Evolutionary conservation across 2,329 filamentous ascomycete species (phyloP), one percentile per base, ranked within the genome.

Genomic region (Leptographium lundbergii): DNA sequence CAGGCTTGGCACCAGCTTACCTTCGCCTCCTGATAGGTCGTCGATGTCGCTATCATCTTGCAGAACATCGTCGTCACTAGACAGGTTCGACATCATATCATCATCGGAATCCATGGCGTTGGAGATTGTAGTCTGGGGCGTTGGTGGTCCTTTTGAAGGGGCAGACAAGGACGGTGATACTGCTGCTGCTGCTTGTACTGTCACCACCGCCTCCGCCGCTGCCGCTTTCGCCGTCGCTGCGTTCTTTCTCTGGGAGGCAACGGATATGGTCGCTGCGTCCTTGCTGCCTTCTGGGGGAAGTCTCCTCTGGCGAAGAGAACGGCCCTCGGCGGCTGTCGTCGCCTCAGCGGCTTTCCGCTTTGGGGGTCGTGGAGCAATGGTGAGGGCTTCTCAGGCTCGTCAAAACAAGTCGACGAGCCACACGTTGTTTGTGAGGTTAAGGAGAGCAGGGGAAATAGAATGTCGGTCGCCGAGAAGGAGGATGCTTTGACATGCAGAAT

Each of bases 51-150:
- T 91, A 61, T 88, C 85, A 67, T 91, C 88, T 63, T 87, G 81
- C 71, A 87, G 80, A 61, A 89, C 81, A 64, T 88, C 86, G 59
- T 86, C 85, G 50, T 86, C 86, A 69, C 88, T 95, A 50, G 89
- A 92, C 66, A 86, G 79, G 69, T 85, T 84, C 66, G 88, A 95
- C 81, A 94, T 87, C 72, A 91, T 91, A 61, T 96, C 92, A 68
- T 96, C 91, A 67, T 97, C 92, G 10, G 91, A 96, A 75, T 96
- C 91, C 91, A 96, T 96, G 63, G 77, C 81, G 71, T 76, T 75
- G 57, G 74, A 77, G 25, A 69, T 69, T n/a, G 71, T 75, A 55
- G 81, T 85, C 61, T 65, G 62, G 4, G 63, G 63, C 10, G 62
- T 61, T 0, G 61, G 62, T 0, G 63, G 63, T 17, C 61, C 63